Percentiles rank a stretch among this genome's conserved stretches.
Evolutionary conservation across 2,329 filamentous ascomycete species (phyloP).

Genomic region (Nannizziopsis arthrosporioides): DNA sequence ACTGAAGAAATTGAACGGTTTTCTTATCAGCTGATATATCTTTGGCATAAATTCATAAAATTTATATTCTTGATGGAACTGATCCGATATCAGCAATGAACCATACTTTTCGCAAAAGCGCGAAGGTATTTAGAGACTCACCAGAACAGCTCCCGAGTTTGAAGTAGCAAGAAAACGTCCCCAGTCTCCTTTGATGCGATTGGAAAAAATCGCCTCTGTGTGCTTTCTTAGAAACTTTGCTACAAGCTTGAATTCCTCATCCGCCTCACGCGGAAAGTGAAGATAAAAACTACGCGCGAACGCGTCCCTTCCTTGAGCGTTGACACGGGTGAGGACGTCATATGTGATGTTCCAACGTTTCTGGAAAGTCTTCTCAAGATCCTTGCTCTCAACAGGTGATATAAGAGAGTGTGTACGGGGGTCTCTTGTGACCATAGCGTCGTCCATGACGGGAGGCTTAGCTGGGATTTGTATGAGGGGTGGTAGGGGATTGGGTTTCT

Average conservation of each 20-base stretch:
- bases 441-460: not conserved
- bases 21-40: conserved; percentile 18
- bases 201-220: conserved; percentile 23
- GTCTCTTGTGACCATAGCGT: not conserved
- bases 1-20: conserved; percentile 26
- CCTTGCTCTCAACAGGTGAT: not conserved
- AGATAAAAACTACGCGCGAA: conserved; percentile 25
- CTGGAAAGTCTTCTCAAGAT: conserved; percentile 12
- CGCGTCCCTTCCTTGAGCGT: conserved; percentile 13
- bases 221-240: conserved; percentile 20
- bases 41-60: conserved; percentile 22
- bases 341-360: conserved; percentile 21
- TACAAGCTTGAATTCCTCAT: conserved; percentile 21
- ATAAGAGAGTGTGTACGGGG: not conserved
- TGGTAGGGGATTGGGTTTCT: no score
- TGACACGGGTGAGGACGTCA: conserved; percentile 20
- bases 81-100: not conserved
- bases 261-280: conserved; percentile 22
- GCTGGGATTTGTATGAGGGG: not conserved
- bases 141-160: conserved; percentile 25
- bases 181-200: conserved; percentile 25
- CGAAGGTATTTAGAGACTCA: conserved; percentile 17
- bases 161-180: conserved; percentile 23
- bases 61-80: conserved; percentile 30
- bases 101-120: not conserved